A percentile compares a stretch with the other conserved stretches of the same genome.
These are phyloP conservation scores for Gracilaria domingensis DNA, from an alignment of 23 red algal species.

Conservation along the genomic window DNA sequence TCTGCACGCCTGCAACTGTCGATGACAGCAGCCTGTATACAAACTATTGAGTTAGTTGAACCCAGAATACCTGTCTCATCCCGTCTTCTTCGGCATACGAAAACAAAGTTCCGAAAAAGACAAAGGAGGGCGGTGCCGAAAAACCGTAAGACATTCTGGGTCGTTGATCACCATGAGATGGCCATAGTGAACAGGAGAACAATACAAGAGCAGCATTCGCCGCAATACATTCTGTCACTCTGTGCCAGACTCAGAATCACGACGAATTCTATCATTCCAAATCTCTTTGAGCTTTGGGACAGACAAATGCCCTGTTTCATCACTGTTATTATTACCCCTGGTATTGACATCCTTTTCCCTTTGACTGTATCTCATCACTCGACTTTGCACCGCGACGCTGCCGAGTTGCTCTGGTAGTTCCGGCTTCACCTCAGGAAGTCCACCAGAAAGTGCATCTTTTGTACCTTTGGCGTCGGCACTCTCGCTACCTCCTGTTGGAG, in stretches of 20 bases:
- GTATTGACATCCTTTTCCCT: neutral
- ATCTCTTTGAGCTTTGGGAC: constrained; percentile 45
- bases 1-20: neutral
- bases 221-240: neutral
- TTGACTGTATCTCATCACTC: neutral
- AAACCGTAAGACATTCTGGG: neutral
- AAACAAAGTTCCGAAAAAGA: neutral
- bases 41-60: neutral
- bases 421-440: constrained; percentile 6
- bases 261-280: constrained; percentile 42
- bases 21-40: neutral
- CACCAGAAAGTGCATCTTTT: neutral
- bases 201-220: neutral
- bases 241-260: neutral
- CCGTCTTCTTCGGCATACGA: neutral
- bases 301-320: neutral
- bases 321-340: constrained; percentile 16
- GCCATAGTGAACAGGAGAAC: neutral
- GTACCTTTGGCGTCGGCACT: neutral
- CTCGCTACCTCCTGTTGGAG: neutral
- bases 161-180: neutral
- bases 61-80: neutral
- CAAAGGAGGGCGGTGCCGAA: neutral
- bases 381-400: neutral
- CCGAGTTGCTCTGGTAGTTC: neutral